Evolutionary conservation across 768 basidiomycete genomes (phyloP).

Genomic region (Collybiopsis confluens): DNA sequence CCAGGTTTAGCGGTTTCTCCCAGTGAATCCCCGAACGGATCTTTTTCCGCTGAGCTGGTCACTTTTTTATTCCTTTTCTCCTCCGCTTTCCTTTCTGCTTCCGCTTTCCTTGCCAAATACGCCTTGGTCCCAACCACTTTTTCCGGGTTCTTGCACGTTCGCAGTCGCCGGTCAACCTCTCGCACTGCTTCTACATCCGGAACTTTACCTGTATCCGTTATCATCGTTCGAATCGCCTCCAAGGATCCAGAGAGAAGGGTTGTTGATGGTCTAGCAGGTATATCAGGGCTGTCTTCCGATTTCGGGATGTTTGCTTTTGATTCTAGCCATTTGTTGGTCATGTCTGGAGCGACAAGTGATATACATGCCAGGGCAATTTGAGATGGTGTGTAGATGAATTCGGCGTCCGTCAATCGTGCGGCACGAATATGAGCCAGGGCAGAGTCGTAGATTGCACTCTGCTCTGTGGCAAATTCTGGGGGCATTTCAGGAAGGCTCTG

Average conservation of each 20-base stretch:
- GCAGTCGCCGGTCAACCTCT: conserved; percentile 83
- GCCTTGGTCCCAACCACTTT: conserved; percentile 89
- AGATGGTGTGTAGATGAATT: conserved; percentile 88
- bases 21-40: conserved; percentile 69
- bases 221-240: conserved; percentile 51
- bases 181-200: conserved; percentile 84
- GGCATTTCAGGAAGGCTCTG: conserved; percentile 58
- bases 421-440: conserved; percentile 66
- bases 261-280: conserved; percentile 19
- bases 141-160: conserved; percentile 92
- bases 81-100: conserved; percentile 64
- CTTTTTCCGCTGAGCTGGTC: conserved; percentile 36
- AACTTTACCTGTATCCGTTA: conserved; percentile 48
- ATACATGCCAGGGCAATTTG: conserved; percentile 88
- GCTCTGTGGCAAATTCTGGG: conserved; percentile 37
- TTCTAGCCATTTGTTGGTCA: conserved; percentile 59
- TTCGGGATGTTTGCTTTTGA: conserved; percentile 28
- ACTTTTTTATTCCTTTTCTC: conserved; percentile 67
- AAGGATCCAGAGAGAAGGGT: conserved; percentile 32
- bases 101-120: conserved; percentile 67
- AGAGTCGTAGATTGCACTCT: conserved; percentile 49
- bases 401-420: conserved; percentile 88
- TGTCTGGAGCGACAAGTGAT: conserved; percentile 55
- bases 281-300: conserved; percentile 22
- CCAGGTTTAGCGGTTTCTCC: conserved; percentile 27